Conservation (phyloP, 2,329 filamentous ascomycete genomes). For the Trematosphaeria pertusa region DNA sequence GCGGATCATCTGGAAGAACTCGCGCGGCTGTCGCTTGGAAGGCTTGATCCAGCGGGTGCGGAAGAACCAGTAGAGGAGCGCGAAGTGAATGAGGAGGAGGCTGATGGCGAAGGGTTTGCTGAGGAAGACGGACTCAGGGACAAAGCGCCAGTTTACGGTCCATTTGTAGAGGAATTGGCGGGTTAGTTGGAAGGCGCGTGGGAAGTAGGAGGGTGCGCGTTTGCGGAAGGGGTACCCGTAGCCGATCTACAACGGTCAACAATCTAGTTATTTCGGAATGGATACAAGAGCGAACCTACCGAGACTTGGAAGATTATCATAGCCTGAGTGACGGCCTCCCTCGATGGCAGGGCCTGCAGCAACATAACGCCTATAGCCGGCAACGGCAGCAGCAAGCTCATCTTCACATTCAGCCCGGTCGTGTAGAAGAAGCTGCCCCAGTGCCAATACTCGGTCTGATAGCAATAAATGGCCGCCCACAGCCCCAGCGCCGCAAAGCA, state of each 20-base stretch:
- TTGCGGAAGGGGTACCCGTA: slow-evolving; percentile 71
- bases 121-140: slow-evolving; percentile 83
- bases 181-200: slow-evolving; percentile 87
- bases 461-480: slow-evolving; percentile 79
- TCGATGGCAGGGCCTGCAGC: slow-evolving; percentile 74
- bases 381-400: slow-evolving; percentile 83
- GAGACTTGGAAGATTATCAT: slow-evolving; percentile 80
- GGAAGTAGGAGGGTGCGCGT: slow-evolving; percentile 75
- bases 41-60: slow-evolving; percentile 75
- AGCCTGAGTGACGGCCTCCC: slow-evolving; percentile 70
- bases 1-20: slow-evolving; percentile 60
- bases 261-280: slow-evolving; percentile 3
- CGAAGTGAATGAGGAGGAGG: slow-evolving; percentile 70
- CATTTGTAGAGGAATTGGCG: slow-evolving; percentile 94
- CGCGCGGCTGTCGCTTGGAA: slow-evolving; percentile 63
- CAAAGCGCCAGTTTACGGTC: slow-evolving; percentile 98
- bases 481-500: slow-evolving; percentile 85
- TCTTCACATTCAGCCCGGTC: slow-evolving; percentile 88
- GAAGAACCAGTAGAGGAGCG: slow-evolving; percentile 72
- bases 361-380: slow-evolving; percentile 81
- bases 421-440: slow-evolving; percentile 76
- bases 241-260: slow-evolving; percentile 52
- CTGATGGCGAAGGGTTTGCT: slow-evolving; percentile 71
- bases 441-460: slow-evolving; percentile 78
- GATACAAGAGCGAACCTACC: slow-evolving; percentile 55